Base-by-base conservation (phyloP, 768 basidiomycete genomes). In the Termitomyces sp. region DNA sequence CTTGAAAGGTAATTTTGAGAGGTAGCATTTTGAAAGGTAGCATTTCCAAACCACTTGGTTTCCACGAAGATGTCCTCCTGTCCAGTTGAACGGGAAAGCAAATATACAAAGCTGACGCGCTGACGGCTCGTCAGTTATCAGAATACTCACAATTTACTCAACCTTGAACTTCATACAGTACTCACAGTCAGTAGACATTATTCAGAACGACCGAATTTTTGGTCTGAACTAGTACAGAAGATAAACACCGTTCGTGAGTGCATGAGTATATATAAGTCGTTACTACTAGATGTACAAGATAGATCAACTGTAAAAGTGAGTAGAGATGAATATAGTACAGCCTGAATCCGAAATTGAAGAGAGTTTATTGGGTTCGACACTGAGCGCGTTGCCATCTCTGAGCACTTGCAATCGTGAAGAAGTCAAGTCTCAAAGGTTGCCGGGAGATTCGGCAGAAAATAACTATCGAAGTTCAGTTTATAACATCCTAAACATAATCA, bases 371-470 rank as follows among this genome's bases (percentile, higher is more conserved):
- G n/a, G n/a, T n/a, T n/a, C n/a, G n/a, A n/a, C n/a, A n/a, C n/a
- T n/a, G n/a, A n/a, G n/a, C n/a, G n/a, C n/a, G n/a, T n/a, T n/a
- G n/a, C n/a, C n/a, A n/a, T n/a, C n/a, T n/a, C n/a, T n/a, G n/a
- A n/a, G n/a, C n/a, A n/a, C n/a, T n/a, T n/a, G 24, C 14, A 10
- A 48, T 47, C 9, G 6, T 50, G 51, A 53, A 29, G 44, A 29
- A 56, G 34, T 16, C 32, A 50, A 52, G 14, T 36, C 6, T 66
- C 65, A 74, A 41, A 75, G 65, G 52, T 70, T 69, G 24, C 74
- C 73, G 24, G 74, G 76, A 43, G 72, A 75, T 66, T 77, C 76
- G 20, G 76, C 76, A 52, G 76, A 71, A 64, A 77, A 76, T 12
- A 76, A 62, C 74, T 76, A 56, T 57, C 44, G 20, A 24, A 51